Base-by-base conservation (phyloP, 345 rosid species). In the Eucalyptus tenuipes region DNA sequence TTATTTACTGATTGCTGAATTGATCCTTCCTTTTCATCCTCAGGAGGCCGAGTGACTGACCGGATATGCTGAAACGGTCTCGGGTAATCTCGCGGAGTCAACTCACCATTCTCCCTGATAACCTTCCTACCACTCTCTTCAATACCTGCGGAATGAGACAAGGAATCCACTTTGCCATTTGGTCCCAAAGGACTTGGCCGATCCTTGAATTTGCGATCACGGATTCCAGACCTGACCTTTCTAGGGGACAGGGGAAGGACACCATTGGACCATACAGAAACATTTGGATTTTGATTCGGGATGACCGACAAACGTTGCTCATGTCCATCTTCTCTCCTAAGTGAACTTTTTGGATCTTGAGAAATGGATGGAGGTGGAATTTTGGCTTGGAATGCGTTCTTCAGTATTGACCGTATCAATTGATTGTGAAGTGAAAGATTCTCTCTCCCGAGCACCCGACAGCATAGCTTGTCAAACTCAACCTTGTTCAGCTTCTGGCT, bases 141-240 rank as follows among this genome's bases (percentile, higher is more conserved):
- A 45, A 89, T 86, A 89, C 94, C 91, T 85, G 89, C 71, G 20
- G 91, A 91, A 66, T 93, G 97, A 90, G 93, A 75, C 84, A 22
- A 75, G 84, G 47, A 75, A 75, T 75, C 84, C 71, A 93, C 95
- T 92, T 95, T 97, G 85, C 98, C 98, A 88, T 95, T 96, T 86
- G 95, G 96, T 85, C 99, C 99, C 88, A 97, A 94, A 14, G 94
- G 92, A 89, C 97, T 94, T 87, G 96, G 98, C 93, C 95, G 92
- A 89, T 95, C 97, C 93, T 94, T 92, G 87, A 89, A 84, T 91
- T 94, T 95, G 90, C 96, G 90, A 45, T 93, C 96, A 50, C 94
- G 96, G 59, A 88, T 89, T 89, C 93, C 97, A 86, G 97, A 92
- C 93, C 96, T 93, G 89, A 92, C 91, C 91, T 95, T 96, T 49